Evolutionary conservation across 805 yeast genomes (phyloP), one percentile per base, ranked within the genome.

Genomic region (Ogataea siamensis): DNA sequence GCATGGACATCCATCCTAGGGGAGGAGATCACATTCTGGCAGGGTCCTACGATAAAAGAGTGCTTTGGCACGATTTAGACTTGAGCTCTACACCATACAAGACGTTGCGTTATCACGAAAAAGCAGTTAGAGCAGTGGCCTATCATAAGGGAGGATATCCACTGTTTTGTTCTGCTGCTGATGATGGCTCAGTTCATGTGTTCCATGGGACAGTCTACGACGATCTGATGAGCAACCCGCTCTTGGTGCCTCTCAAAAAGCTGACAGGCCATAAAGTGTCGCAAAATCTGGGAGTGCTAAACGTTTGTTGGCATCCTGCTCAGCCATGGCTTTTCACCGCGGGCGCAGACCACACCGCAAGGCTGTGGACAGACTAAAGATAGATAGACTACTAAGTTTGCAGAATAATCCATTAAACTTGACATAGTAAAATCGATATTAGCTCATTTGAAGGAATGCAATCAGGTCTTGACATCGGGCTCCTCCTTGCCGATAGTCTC

Each of bases 291-390:
- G 99, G 99, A 57, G 95, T 93, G 11, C 71, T 93, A 57, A 83
- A 80, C 57, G 76, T 84, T 33, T 76, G 77, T 34, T 93, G 99
- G 99, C 99, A 93, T 71, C 98, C 98, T 49, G 80, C 82, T 54
- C 98, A 93, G 66, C 96, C 99, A 0, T 93, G 99, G 99, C 71
- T 93, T 57, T 88, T 93, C 62, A 82, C 93, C 58, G 87, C 96
- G 8, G 99, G 98, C 54, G 98, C 98, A 15, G 99, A 93, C 64
- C 87, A 95, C 44, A 79, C 87, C 28, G 98, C 97, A 5, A 80
- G 96, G 57, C 68, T 93, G 55, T 93, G 99, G 99, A 93, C 99
- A 18, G 86, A 96, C 12, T 84, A 65, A 27, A 16, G 10, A 31
- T 20, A 14, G 27, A 21, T 11, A 26, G 13, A 20, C 10, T 6